These are phyloP conservation scores for Fusarium staphyleae DNA, from an alignment of 2,329 filamentous ascomycete genomes.

Conservation along the genomic window DNA sequence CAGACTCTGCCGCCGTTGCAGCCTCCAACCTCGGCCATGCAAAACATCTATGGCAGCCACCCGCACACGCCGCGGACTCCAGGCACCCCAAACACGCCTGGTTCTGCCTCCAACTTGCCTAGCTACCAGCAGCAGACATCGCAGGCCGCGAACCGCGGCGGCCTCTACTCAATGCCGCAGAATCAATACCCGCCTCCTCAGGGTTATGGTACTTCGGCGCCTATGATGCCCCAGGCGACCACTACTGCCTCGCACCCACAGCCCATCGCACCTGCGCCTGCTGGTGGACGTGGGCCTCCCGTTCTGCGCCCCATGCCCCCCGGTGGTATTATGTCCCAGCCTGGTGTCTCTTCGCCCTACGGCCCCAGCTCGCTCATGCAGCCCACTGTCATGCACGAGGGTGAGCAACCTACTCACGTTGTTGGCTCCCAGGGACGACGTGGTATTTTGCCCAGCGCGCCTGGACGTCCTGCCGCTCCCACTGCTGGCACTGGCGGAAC, in stretches of 20 bases:
- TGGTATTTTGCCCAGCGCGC: constrained; percentile 89
- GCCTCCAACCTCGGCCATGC: constrained; percentile 53
- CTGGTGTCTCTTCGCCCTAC: constrained; percentile 66
- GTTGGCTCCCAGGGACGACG: constrained; percentile 93
- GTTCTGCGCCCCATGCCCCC: constrained; percentile 75
- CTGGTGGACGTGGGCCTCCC: constrained; percentile 62
- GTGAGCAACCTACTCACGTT: constrained; percentile 81
- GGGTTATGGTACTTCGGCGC: constrained; percentile 62
- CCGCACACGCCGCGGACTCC: constrained; percentile 69
- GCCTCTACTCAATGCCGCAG: constrained; percentile 62
- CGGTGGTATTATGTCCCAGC: constrained; percentile 67
- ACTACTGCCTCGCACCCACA: constrained; percentile 74
- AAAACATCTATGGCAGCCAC: constrained; percentile 62
- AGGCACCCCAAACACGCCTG: constrained; percentile 68
- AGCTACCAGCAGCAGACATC: constrained; percentile 62
- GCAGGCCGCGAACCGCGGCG: constrained; percentile 56
- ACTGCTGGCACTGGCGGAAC: constrained; percentile 70
- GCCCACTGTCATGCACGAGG: constrained; percentile 62
- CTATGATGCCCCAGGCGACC: constrained; percentile 72
- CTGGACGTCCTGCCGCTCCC: constrained; percentile 81
- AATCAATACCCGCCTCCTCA: constrained; percentile 63
- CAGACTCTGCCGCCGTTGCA: constrained; percentile 65
- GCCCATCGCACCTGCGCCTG: constrained; percentile 76
- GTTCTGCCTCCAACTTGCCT: constrained; percentile 59
- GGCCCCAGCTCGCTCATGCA: constrained; percentile 65